Evolutionary conservation across 768 basidiomycete species (phyloP).

Genomic region (Collybia sordida): DNA sequence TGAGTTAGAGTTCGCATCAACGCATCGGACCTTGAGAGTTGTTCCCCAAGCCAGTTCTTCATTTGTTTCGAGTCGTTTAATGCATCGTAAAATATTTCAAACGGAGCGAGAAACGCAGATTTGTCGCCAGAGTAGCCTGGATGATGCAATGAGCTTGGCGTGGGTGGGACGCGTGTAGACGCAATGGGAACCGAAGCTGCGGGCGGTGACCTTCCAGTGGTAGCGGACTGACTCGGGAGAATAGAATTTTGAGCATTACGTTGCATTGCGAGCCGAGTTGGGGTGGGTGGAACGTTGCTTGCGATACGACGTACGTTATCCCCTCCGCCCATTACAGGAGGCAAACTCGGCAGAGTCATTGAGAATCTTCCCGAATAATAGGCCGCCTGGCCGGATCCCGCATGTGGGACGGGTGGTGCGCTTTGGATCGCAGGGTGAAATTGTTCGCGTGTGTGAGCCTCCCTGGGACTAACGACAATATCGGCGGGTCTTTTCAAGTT

Average conservation of each 20-base stretch:
- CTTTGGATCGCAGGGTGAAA: conserved; percentile 73
- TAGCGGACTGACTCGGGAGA: conserved; percentile 17
- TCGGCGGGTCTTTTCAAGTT: conserved; percentile 73
- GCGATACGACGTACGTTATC: conserved; percentile 50
- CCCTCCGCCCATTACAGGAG: conserved; percentile 42
- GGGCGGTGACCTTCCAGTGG: conserved; percentile 48
- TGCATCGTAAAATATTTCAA: conserved; percentile 83
- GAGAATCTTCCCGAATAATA: conserved; percentile 46
- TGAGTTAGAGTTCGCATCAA: conserved; percentile 52
- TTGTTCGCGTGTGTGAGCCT: conserved; percentile 50
- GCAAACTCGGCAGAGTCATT: conserved; percentile 70
- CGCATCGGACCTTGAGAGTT: conserved; percentile 62
- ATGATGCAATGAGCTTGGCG: conserved; percentile 64
- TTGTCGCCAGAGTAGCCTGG: conserved; percentile 64
- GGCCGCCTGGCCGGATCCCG: conserved; percentile 31
- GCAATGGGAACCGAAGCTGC: conserved; percentile 69
- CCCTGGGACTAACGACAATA: conserved; percentile 73
- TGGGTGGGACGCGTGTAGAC: conserved; percentile 62
- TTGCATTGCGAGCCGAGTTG: conserved; percentile 59
- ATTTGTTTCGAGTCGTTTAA: conserved; percentile 79
- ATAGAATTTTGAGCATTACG: conserved; percentile 23
- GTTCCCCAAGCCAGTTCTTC: conserved; percentile 73
- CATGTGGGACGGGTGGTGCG: conserved; percentile 66
- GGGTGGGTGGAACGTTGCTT: conserved; percentile 69
- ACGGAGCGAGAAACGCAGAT: conserved; percentile 77